Evolutionary conservation across 257 asterid species (phyloP), one percentile per base, ranked within the genome.

Genomic region (Lycium barbarum): DNA sequence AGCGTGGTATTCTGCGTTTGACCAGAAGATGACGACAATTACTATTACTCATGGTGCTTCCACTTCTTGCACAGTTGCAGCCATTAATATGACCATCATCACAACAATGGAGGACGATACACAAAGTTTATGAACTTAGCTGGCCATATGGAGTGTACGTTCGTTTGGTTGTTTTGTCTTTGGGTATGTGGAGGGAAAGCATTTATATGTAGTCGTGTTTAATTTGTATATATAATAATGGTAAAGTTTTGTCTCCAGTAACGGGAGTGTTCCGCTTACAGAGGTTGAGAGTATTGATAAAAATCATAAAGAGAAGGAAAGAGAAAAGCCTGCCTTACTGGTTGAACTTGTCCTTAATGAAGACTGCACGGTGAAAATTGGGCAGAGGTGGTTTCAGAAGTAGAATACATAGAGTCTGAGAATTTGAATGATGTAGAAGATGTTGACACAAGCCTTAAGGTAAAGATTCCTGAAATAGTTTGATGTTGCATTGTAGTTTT

Each of bases 351-450:
- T 89, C 59, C 35, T 26, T 62, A 88, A 83, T 85, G 84, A 72
- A 55, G 90, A 86, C 49, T 89, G 72, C 81, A 84, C 88, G 63
- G 92, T 87, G 78, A 89, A 73, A 78, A 57, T 91, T 84, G 93
- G 55, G 89, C 84, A 33, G 93, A 85, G 66, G 87, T 83, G 74
- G 92, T 12, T 86, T 59, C 89, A 62, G 99, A 95, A 87, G 95
- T 95, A 71, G 99, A 93, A 87, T 95, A 95, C 89, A 88, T 93
- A 81, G 98, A 92, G 57, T 94, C 98, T 86, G 97, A 90, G 84
- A 90, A 91, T 81, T 85, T 95, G 92, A 86, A 92, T 83, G 97
- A 93, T 89, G 90, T 95, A 26, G 96, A 92, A 79, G 94, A 95
- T 87, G 87, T 89, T 61, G 93, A 91, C 80, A 84, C 70, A 47